Percentiles rank a stretch among this genome's conserved stretches.
phyloP scores from a whole-genome alignment of 2,329 filamentous ascomycete genomes.

The Aschersonia sp. region DNA sequence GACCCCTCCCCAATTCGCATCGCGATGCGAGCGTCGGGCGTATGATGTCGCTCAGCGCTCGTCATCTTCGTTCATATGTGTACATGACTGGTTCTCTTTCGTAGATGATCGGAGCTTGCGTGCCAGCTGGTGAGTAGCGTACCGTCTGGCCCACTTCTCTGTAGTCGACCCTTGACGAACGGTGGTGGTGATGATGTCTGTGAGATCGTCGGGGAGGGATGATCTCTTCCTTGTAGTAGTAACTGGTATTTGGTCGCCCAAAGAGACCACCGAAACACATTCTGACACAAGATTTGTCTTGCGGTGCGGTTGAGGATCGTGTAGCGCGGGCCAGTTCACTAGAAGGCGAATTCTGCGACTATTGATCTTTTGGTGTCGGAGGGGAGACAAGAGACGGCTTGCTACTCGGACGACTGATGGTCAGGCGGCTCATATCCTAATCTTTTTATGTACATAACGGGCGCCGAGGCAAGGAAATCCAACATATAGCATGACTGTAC shows the following conservation, averaged over 20 bases:
- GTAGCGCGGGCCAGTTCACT: no score
- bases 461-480: no score
- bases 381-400: no score
- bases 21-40: no score
- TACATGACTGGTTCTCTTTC: slow-evolving; percentile 12
- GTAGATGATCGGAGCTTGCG: slow-evolving; percentile 22
- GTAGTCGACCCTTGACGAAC: neutral
- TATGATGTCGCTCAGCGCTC: neutral
- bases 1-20: no score
- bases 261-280: slow-evolving; percentile 32
- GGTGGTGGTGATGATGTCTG: slow-evolving; percentile 18
- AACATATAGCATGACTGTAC: no score
- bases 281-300: slow-evolving; percentile 8
- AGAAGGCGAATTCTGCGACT: no score
- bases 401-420: no score
- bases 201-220: slow-evolving; percentile 25
- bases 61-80: neutral
- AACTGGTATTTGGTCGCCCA: slow-evolving; percentile 25
- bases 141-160: neutral
- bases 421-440: no score
- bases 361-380: no score
- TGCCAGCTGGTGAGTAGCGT: neutral
- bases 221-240: slow-evolving; percentile 42
- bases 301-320: neutral
- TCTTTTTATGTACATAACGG: no score